Evolutionary conservation across 768 basidiomycete species (phyloP).

Genomic region (Trametopsis cervina): DNA sequence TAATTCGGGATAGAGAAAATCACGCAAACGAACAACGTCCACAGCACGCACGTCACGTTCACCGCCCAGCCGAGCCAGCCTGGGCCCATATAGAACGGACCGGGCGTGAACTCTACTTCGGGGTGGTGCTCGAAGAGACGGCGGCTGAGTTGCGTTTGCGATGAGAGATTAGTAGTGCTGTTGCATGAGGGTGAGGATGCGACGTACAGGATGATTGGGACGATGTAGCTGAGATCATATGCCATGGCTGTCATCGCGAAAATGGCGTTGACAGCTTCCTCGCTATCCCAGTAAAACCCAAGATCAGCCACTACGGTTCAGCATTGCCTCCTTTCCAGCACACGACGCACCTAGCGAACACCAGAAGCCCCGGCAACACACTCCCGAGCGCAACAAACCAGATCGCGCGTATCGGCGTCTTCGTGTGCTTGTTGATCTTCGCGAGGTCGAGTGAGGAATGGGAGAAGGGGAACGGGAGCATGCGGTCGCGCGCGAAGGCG

Average conservation of each 20-base stretch:
- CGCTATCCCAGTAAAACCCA: no score
- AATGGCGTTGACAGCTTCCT: slow-evolving; percentile 53
- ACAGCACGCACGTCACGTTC: slow-evolving; percentile 55
- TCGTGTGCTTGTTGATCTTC: slow-evolving; percentile 44
- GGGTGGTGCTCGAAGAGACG: slow-evolving; percentile 64
- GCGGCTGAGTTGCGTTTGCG: slow-evolving; percentile 35
- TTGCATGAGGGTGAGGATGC: not conserved
- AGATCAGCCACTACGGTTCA: no score
- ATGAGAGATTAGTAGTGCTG: not conserved
- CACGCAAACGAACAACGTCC: slow-evolving; percentile 62
- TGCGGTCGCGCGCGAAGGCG: slow-evolving; percentile 25
- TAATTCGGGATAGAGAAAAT: slow-evolving; percentile 69
- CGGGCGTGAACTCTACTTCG: slow-evolving; percentile 78
- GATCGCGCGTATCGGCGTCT: slow-evolving; percentile 74
- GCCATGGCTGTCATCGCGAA: slow-evolving; percentile 78
- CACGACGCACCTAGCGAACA: slow-evolving; percentile 69
- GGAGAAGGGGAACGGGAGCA: slow-evolving; percentile 73
- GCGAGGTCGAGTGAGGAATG: slow-evolving; percentile 18
- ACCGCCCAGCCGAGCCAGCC: slow-evolving; percentile 53
- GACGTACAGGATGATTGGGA: slow-evolving; percentile 63
- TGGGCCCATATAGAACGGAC: slow-evolving; percentile 79
- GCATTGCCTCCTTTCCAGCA: no score
- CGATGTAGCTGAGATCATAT: slow-evolving; percentile 72
- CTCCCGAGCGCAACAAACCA: slow-evolving; percentile 63
- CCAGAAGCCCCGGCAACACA: slow-evolving; percentile 64